Conservation (phyloP, 1,284 basidiomycete genomes). For the Singerocomus rubriflavus region DNA sequence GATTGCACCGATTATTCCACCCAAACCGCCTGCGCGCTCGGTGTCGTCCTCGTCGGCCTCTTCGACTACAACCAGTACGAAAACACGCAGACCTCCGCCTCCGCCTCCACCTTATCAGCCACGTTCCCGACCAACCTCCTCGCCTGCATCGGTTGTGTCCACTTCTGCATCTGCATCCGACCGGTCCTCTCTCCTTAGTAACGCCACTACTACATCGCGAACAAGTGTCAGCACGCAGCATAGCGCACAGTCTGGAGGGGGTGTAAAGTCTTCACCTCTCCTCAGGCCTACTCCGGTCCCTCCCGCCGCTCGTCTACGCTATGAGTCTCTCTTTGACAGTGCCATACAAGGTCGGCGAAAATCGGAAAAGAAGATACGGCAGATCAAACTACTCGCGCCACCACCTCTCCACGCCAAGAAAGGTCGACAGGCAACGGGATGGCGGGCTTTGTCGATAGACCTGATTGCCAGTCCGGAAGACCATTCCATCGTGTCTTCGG, state of each 20-base stretch:
- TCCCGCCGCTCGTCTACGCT: constrained; percentile 56
- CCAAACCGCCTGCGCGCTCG: constrained; percentile 32
- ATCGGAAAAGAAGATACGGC: constrained; percentile 35
- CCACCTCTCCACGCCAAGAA: constrained; percentile 42
- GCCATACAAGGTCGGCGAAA: constrained; percentile 52
- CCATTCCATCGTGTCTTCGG: constrained; percentile 18
- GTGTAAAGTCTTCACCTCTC: constrained; percentile 24
- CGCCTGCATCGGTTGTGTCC: constrained; percentile 40
- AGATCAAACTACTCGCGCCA: constrained; percentile 34
- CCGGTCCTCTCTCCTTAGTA: constrained; percentile 60
- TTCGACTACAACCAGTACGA: constrained; percentile 30
- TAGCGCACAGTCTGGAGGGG: constrained; percentile 22
- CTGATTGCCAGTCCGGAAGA: constrained; percentile 51
- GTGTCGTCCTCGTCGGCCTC: constrained; percentile 29
- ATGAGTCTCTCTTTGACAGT: constrained; percentile 61
- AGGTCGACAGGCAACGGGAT: constrained; percentile 59
- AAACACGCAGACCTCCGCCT: constrained; percentile 34
- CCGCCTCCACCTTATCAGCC: constrained; percentile 33
- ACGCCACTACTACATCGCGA: constrained; percentile 43
- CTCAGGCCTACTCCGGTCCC: constrained; percentile 66
- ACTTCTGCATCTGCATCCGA: constrained; percentile 49
- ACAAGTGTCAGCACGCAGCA: constrained; percentile 42
- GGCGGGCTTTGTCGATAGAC: constrained; percentile 76
- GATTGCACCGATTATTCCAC: constrained; percentile 26
- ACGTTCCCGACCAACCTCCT: constrained; percentile 31